phyloP scores from a whole-genome alignment of 1,284 basidiomycete species.

The Takashimella tepidaria region DNA sequence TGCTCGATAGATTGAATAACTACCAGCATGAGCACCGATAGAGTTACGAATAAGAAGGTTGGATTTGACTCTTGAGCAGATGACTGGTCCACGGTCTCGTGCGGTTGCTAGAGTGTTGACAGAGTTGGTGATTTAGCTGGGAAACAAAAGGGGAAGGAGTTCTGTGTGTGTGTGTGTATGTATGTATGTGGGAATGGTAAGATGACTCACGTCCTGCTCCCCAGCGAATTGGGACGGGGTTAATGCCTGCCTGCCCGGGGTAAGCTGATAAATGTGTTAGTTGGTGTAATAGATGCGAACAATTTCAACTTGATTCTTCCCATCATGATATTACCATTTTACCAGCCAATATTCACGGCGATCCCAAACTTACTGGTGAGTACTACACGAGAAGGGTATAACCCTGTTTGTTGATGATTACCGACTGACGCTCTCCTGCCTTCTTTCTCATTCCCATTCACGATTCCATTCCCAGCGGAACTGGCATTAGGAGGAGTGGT shows the following conservation, averaged over 20 bases:
- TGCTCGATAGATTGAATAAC: constrained; percentile 91
- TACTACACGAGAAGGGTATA: constrained; percentile 37
- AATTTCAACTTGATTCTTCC: no score
- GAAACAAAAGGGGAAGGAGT: no score
- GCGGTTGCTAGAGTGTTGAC: constrained; percentile 22
- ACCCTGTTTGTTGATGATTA: constrained; percentile 19
- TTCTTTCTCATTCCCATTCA: constrained; percentile 20
- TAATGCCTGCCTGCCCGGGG: constrained; percentile 66
- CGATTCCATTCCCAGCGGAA: no score
- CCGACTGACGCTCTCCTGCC: constrained; percentile 4
- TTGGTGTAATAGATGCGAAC: background rate
- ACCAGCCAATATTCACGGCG: background rate
- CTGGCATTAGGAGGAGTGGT: constrained; percentile 15
- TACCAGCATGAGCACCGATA: constrained; percentile 87
- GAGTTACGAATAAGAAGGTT: constrained; percentile 88
- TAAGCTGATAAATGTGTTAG: constrained; percentile 62
- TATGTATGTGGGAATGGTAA: no score
- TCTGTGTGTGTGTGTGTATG: no score
- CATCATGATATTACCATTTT: no score
- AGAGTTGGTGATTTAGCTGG: no score
- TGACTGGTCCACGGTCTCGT: constrained; percentile 68
- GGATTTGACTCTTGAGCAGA: constrained; percentile 78
- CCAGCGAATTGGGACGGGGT: constrained; percentile 75
- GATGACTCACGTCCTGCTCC: constrained; percentile 64
- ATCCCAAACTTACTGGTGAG: constrained; percentile 30